Evolutionary conservation across 768 basidiomycete species (phyloP), one percentile per base, ranked within the genome.

Genomic region (Suillus spraguei): DNA sequence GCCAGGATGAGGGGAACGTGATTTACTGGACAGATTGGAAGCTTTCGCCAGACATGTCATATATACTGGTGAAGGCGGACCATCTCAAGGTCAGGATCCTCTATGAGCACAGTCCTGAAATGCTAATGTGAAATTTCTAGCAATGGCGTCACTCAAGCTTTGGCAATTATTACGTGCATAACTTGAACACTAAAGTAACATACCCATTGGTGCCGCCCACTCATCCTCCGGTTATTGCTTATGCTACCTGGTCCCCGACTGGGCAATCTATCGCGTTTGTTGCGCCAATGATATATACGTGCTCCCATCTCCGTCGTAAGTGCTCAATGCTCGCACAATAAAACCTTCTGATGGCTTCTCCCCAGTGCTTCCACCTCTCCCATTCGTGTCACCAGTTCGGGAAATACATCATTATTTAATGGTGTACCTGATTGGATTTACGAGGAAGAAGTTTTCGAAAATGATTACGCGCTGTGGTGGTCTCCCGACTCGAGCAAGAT

Each of bases 351-450:
- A 61, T 59, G 9, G 22, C 33, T 35, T 63, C 17, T 42, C 20
- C 16, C 22, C 35, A 82, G 79, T 24, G 68, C 76, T 9, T 73
- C 77, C 3, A 71, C 80, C 2, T 67, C 78, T 16, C 79, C 88
- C 11, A 89, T 96, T 58, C 88, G 90, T 11, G 82, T 99, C 11
- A 99, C 97, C 2, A 78, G 81, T 1, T 85, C 88, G 16, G 97
- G 97, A 0, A 92, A 90, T 59, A 82, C 86, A 0, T 90, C 91
- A 0, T 81, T 96, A 17, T 97, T 99, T 81, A 88, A 98, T 70
- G 97, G 97, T 8, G 91, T 97, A 2, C 93, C 95, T 0, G 95
- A 97, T 73, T 99, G 97, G 97, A 97, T 98, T 5, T 96, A 96
- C 74, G 95, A 97, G 74, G 94, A 97, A 72, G 95, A 97, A 72